Conservation (phyloP, 108 stramenopile genomes). For the Seminavis robusta region DNA sequence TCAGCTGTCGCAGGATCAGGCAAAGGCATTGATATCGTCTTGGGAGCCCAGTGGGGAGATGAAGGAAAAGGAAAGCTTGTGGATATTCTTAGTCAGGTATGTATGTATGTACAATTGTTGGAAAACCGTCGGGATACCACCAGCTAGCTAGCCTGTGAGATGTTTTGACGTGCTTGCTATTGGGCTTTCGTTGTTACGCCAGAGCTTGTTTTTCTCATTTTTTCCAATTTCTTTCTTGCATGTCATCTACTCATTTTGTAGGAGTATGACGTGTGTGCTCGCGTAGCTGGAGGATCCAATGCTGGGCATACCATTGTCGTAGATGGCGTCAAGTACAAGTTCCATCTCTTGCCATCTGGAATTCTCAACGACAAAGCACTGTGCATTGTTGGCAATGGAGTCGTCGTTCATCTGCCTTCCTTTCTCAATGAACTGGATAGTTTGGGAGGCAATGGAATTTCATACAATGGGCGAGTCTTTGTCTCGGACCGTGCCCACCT, state of each 20-base stretch:
- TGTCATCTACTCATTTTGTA: conserved; percentile 8
- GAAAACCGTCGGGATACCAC: neutral
- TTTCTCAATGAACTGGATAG: conserved; percentile 90
- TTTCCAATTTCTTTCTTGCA: too few relatives aligned
- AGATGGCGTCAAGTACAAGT: conserved; percentile 95
- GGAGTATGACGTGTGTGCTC: conserved; percentile 95
- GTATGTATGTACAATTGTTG: neutral
- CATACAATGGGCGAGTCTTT: conserved; percentile 83
- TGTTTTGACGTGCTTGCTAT: neutral
- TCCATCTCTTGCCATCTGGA: conserved; percentile 97
- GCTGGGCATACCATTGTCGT: conserved; percentile 98
- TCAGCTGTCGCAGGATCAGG: conserved; percentile 68
- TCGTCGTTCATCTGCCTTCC: conserved; percentile 94
- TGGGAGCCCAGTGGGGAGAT: conserved; percentile 98
- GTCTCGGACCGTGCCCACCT: conserved; percentile 96
- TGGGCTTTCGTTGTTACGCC: neutral
- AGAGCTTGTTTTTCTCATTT: too few relatives aligned
- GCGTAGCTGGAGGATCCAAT: conserved; percentile 96
- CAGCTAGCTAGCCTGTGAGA: neutral
- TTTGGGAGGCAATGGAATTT: conserved; percentile 69
- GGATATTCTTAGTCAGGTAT: conserved; percentile 85
- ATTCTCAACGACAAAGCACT: conserved; percentile 87
- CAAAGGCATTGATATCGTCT: conserved; percentile 83
- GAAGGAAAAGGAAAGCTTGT: conserved; percentile 99
- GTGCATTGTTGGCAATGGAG: conserved; percentile 97